Evolutionary conservation across 2,329 filamentous ascomycete species (phyloP), one percentile per base, ranked within the genome.

Genomic region (Aureobasidium leucospermi): DNA sequence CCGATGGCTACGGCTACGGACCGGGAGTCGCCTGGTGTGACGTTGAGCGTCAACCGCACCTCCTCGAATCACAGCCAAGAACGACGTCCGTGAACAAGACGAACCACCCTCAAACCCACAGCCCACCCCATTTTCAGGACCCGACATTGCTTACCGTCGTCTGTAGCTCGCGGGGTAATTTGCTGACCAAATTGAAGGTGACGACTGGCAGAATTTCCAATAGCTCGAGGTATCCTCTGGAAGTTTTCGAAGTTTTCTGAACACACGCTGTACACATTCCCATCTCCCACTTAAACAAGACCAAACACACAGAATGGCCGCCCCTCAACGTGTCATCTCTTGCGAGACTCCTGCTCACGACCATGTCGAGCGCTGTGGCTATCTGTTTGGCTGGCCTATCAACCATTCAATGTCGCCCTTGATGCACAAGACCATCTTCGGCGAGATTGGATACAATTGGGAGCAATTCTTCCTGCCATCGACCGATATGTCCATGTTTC

Each of bases 321-420:
- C 47, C 53, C 23, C 23, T 23, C 53, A 57, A 47, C 53, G 53
- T 47, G 39, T 57, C 42, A 57, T 57, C 15, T 57, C 53, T 11
- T 57, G 53, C 32, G 55, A 58, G 29, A 42, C 28, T 19, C 58
- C 58, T 41, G 38, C 34, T 29, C 58, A 53, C 60, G 63, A 65
- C 52, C 67, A 78, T 61, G 66, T 76, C 19, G 77, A 81, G 63
- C 73, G 76, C 28, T 75, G 80, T 64, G 79, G 79, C 63, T 83
- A 82, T 64, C 76, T 83, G 23, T 82, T 83, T 62, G 81, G 81
- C 59, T 77, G 81, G 67, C 81, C 78, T 6, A 80, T 84, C 47
- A 74, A 80, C 39, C 81, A 84, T 65, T 83, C 80, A 6, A 74
- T 81, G 65, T 82, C 80, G 1, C 81, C 81, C 6, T 69, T 79